Evolutionary conservation across 2,329 filamentous ascomycete species (phyloP), one percentile per base, ranked within the genome.

Genomic region (Paecilomyces sp.): DNA sequence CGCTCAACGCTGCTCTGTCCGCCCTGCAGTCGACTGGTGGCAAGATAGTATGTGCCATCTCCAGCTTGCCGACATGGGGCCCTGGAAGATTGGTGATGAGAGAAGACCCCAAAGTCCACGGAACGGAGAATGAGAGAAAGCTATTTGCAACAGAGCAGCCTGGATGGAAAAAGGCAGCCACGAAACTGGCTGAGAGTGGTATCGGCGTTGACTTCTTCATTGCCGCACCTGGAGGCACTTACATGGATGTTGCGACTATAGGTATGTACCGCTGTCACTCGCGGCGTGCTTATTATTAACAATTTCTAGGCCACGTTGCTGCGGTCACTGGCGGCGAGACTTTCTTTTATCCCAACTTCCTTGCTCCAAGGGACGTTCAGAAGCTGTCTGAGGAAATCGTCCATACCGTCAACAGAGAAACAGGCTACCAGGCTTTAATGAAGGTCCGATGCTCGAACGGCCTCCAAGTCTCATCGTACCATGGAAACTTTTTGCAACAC

Each of bases 371-470:
- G 41, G 94, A 99, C 74, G 86, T 88, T 52, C 82, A 90, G 59
- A 95, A 93, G 77, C 78, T 99, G 47, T 88, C 88, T 2, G 84
- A 88, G 55, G 94, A 99, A 77, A 86, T 99, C 64, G 85, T 87
- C 65, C 93, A 97, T 70, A 87, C 90, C 0, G 86, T 97, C 31
- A 92, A 87, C 2, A 84, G 94, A 63, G 92, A 97, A 74, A 96
- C 93, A 54, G 94, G 94, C 24, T 97, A 91, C 79, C 93, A 97
- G 75, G 92, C 92, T 22, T 80, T 99, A 67, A 95, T 99, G 91
- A 99, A 99, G 80, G 93, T 99, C 60, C 89, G 94, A 63, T 99
- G 94, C 78, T 97, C 92, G 18, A 99, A 96, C 68, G 94, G 94
- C 18, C 81, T 99, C 57, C 94, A 99, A 72, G 89, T 99, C 15